These are phyloP conservation scores for Vaccinium vitisidaea DNA, from an alignment of 148 eudicot genomes.

Conservation along the genomic window DNA sequence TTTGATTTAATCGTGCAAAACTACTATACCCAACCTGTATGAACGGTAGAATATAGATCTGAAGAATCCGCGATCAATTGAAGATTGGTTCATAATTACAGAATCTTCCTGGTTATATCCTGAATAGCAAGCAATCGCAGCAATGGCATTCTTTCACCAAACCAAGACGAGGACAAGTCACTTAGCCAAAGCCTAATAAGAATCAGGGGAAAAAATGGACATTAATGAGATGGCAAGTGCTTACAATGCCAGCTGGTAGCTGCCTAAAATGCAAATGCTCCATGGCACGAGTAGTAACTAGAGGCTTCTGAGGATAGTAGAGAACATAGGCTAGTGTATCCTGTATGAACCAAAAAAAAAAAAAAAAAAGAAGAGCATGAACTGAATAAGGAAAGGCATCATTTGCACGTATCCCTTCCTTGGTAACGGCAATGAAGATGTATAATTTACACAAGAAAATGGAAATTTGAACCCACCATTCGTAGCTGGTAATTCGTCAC, in stretches of 20 bases:
- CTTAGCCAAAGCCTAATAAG: not conserved
- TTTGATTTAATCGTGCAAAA: not conserved
- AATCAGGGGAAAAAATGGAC: not conserved
- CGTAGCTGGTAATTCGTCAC: constrained; percentile 93
- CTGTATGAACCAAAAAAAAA: constrained; percentile 27
- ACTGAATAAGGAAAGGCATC: not conserved
- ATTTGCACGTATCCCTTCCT: not conserved
- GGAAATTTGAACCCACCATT: constrained; percentile 37
- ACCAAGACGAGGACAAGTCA: constrained; percentile 11
- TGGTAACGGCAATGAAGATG: not conserved
- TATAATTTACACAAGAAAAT: not conserved
- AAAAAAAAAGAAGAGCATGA: not conserved
- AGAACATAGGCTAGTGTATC: constrained; percentile 94
- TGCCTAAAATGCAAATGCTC: constrained; percentile 95
- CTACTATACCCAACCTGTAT: constrained; percentile 45
- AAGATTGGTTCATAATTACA: constrained; percentile 94
- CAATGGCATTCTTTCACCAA: constrained; percentile 68
- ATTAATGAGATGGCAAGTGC: not conserved
- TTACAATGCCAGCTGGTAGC: constrained; percentile 93
- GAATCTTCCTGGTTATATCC: constrained; percentile 99
- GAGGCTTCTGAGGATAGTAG: constrained; percentile 96
- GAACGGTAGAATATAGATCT: constrained; percentile 91
- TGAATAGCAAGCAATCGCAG: constrained; percentile 88
- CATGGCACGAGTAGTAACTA: constrained; percentile 98
- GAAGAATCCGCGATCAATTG: constrained; percentile 93